Evolutionary conservation across 169 alveolate genomes (phyloP).

Genomic region (Plasmodium sp.): DNA sequence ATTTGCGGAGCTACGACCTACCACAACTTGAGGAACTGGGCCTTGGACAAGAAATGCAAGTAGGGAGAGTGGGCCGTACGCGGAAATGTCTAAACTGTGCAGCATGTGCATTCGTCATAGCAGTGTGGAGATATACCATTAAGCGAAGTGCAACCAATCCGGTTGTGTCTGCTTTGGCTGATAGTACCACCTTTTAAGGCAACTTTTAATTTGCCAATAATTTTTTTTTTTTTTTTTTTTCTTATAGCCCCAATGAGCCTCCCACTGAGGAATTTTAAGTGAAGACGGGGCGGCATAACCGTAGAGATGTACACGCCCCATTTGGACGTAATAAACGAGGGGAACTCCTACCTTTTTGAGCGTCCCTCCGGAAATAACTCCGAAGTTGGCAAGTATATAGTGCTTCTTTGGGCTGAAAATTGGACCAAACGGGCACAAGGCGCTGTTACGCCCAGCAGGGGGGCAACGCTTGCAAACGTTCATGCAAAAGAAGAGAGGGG

Average conservation of each 20-base stretch:
- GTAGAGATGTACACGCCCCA: background rate
- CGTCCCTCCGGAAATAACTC: background rate
- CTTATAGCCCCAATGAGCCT: slow-evolving; percentile 61
- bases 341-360: background rate
- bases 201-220: background rate
- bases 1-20: slow-evolving; percentile 89
- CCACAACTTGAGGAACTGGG: slow-evolving; percentile 84
- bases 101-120: background rate
- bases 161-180: background rate
- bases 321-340: background rate
- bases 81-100: background rate
- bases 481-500: background rate
- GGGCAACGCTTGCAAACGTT: background rate
- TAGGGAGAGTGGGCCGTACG: background rate
- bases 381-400: background rate
- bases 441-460: background rate
- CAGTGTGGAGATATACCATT: background rate
- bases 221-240: background rate
- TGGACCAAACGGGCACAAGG: background rate
- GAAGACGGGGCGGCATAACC: background rate
- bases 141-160: background rate
- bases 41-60: slow-evolving; percentile 77
- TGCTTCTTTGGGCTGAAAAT: background rate
- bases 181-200: background rate
- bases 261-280: slow-evolving; percentile 40